Evolutionary conservation across 1,139 yeast genomes (phyloP), one percentile per base, ranked within the genome.

Genomic region (Diutina rugosa): DNA sequence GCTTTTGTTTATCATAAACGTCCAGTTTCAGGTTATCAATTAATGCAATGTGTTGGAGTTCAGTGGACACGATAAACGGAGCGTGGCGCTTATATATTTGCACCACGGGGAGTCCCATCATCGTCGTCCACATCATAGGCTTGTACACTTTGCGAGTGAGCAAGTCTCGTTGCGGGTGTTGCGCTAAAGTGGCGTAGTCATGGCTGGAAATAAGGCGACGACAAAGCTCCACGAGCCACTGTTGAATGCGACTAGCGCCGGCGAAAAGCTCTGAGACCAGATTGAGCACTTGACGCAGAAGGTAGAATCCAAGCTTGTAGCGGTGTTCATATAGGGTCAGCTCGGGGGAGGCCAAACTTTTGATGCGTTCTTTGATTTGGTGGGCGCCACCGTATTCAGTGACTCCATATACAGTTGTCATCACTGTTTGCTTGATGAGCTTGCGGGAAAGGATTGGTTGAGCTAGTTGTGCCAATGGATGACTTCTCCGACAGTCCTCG

Each of bases 371-470:
- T 14, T 62, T 57, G 14, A 76, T 69, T 59, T 76, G 80, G 6
- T 59, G 59, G 4, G 65, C 60, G 0, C 76, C 78, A 0, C 80
- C 80, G 60, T 57, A 68, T 2, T 57, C 56, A 0, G 79, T 76
- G 2, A 76, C 80, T 0, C 80, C 80, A 60, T 76, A 76, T 0
- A 76, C 80, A 3, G 76, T 72, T 2, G 80, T 76, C 80, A 76
- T 76, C 1, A 76, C 74, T 1, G 80, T 76, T 56, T 75, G 73
- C 60, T 76, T 76, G 45, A 76, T 67, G 30, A 76, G 61, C 53
- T 73, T 73, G 9, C 80, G 60, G 18, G 64, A 61, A 14, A 74
- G 59, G 4, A 74, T 51, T 1, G 59, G 60, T 8, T 56, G 54
- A 0, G 71, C 63, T 16, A 67, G 45, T 4, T 49, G 28, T 0